These are phyloP conservation scores for Penicillium sp. DNA, from an alignment of 2,329 filamentous ascomycete species.

Conservation along the genomic window DNA sequence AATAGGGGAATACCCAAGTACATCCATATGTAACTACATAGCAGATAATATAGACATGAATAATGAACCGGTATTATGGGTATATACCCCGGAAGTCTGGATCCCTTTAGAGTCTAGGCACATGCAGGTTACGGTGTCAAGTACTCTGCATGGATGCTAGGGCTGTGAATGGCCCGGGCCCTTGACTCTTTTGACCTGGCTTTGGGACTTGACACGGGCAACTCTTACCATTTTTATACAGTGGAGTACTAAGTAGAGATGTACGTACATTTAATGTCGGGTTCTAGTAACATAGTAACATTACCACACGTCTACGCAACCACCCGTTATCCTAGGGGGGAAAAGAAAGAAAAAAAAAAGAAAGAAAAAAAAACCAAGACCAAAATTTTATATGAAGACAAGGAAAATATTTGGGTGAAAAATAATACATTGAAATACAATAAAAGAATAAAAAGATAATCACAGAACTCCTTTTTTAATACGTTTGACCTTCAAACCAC, in stretches of 20 bases:
- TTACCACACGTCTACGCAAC: slow-evolving; percentile 22
- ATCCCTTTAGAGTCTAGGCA: slow-evolving; percentile 6
- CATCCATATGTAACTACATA: not conserved
- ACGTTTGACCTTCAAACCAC: slow-evolving; percentile 14
- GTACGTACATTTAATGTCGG: slow-evolving; percentile 13
- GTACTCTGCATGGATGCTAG: slow-evolving; percentile 11
- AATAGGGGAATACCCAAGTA: not conserved
- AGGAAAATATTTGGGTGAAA: slow-evolving; percentile 6
- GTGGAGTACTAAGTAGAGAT: slow-evolving; percentile 4
- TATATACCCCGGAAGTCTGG: slow-evolving; percentile 11
- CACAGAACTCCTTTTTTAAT: slow-evolving; percentile 7
- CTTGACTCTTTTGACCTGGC: not conserved
- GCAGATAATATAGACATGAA: not conserved
- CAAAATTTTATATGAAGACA: not conserved
- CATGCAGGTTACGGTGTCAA: slow-evolving; percentile 20
- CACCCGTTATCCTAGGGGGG: slow-evolving; percentile 15
- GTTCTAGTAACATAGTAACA: not conserved
- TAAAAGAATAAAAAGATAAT: slow-evolving; percentile 3
- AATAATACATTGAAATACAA: slow-evolving; percentile 4
- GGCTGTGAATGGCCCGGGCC: not conserved
- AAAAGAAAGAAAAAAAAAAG: slow-evolving; percentile 14
- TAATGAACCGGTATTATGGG: not conserved
- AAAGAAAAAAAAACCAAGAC: not conserved
- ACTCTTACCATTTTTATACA: not conserved
- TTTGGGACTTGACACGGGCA: not conserved